These are phyloP conservation scores for Coemansia sp. DNA, from an alignment of 192 early-diverging fungal species.

Conservation along the genomic window DNA sequence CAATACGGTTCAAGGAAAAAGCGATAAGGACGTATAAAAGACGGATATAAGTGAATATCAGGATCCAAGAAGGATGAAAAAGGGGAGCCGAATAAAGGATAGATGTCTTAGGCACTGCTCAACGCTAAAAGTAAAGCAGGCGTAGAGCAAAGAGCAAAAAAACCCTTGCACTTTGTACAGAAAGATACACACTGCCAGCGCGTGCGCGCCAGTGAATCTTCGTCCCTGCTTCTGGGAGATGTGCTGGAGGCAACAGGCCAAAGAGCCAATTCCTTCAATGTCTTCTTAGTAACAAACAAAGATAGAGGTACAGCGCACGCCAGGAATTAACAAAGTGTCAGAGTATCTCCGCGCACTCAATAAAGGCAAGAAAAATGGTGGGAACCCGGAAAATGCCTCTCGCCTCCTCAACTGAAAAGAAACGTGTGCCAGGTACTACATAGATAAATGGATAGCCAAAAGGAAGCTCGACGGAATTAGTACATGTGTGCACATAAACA, in stretches of 20 bases:
- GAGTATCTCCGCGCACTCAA: background rate
- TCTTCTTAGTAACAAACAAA: background rate
- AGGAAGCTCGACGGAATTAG: background rate
- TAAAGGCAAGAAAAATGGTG: background rate
- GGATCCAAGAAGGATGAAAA: too few relatives aligned
- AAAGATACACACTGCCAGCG: constrained; percentile 1
- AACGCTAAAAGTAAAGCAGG: background rate
- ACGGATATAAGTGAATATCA: background rate
- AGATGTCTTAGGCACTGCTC: background rate
- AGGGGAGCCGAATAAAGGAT: background rate
- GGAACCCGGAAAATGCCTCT: background rate
- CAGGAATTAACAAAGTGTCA: background rate
- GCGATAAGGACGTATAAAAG: background rate
- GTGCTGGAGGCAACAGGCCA: background rate
- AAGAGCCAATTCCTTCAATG: background rate
- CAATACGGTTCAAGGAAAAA: background rate
- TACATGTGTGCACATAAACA: background rate
- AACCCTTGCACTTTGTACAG: background rate
- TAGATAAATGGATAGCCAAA: background rate
- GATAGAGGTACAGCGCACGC: background rate
- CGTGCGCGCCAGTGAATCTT: background rate
- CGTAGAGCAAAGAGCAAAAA: background rate
- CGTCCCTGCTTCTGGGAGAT: background rate
- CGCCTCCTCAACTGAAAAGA: background rate
- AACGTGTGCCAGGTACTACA: background rate